phyloP scores from a whole-genome alignment of 116 monocot genomes.

The Dioscorea cayenensis region DNA sequence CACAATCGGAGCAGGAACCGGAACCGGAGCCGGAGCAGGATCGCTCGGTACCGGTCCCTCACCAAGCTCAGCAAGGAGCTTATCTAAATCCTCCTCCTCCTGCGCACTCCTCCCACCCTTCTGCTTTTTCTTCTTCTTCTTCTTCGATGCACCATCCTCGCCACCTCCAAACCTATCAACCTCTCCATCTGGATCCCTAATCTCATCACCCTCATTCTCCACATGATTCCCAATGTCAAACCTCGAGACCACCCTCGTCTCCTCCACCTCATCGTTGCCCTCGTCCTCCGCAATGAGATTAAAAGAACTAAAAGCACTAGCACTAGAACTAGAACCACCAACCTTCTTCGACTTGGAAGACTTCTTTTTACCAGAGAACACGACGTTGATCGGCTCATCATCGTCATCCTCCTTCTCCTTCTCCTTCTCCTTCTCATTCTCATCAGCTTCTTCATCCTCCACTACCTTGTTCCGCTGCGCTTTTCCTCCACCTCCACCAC shows the following conservation, averaged over 20 bases:
- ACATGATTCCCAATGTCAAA: conserved; percentile 2
- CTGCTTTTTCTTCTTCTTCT: conserved; percentile 32
- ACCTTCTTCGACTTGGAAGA: conserved; percentile 56
- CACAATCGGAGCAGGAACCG: background rate
- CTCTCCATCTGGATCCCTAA: conserved; percentile 14
- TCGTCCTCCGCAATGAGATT: conserved; percentile 26
- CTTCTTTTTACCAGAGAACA: conserved; percentile 43
- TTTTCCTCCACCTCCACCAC: conserved; percentile 12
- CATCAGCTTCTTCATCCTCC: conserved; percentile 13
- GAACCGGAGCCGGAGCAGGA: background rate
- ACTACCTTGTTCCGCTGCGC: background rate
- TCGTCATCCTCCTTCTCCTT: conserved; percentile 23
- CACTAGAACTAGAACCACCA: background rate
- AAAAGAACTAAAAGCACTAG: conserved; percentile 29
- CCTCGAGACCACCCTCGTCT: background rate
- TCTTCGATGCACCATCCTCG: conserved; percentile 1
- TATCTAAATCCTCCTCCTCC: conserved; percentile 35
- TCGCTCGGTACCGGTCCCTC: conserved; percentile 18
- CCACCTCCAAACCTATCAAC: conserved; percentile 4
- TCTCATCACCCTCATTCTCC: conserved; percentile 11
- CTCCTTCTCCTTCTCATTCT: conserved; percentile 22
- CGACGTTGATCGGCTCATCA: conserved; percentile 13
- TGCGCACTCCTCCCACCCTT: conserved; percentile 12
- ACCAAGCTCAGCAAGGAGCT: conserved; percentile 47
- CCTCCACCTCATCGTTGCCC: conserved; percentile 12